Evolutionary conservation across 441 rosid species (phyloP).

Genomic region (Gossypium schwendimanii): DNA sequence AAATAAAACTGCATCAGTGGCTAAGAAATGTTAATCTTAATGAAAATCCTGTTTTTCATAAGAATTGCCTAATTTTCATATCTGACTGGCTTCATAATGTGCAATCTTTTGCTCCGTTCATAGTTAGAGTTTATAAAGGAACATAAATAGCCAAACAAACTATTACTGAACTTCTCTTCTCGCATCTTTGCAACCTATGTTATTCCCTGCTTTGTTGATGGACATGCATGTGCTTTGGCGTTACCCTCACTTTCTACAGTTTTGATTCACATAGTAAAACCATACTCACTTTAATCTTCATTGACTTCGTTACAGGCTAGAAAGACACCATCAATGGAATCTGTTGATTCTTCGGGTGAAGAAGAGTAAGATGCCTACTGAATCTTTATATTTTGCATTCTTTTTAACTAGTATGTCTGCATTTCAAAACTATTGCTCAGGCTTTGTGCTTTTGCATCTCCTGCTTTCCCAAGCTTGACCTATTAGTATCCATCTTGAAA

Average conservation of each 20-base stretch:
- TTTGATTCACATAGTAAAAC: not conserved
- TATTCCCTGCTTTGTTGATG: not conserved
- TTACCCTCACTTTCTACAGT: not conserved
- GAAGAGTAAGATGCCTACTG: conserved; percentile 74
- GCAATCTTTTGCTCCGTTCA: not conserved
- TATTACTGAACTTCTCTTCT: not conserved
- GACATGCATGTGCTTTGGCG: not conserved
- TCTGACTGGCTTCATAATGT: not conserved
- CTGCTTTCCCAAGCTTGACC: conserved; percentile 3
- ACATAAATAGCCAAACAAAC: not conserved
- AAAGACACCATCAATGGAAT: conserved; percentile 76
- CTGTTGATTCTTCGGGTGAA: conserved; percentile 93
- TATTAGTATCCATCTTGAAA: not conserved
- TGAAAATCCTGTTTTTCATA: not conserved
- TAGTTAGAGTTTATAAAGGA: not conserved
- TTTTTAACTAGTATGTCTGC: conserved; percentile 7
- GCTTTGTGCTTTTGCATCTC: conserved; percentile 1
- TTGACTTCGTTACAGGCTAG: conserved; percentile 51
- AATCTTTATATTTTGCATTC: conserved; percentile 8
- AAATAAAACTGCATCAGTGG: not conserved
- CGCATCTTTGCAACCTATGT: not conserved
- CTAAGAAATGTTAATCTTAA: not conserved
- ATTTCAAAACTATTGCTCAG: conserved; percentile 1
- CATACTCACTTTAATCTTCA: conserved; percentile 17
- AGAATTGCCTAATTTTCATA: not conserved